Percentiles rank a stretch among this genome's conserved stretches.
Conservation (phyloP, 2,329 filamentous ascomycete species). For the Fusarium penzigii region DNA sequence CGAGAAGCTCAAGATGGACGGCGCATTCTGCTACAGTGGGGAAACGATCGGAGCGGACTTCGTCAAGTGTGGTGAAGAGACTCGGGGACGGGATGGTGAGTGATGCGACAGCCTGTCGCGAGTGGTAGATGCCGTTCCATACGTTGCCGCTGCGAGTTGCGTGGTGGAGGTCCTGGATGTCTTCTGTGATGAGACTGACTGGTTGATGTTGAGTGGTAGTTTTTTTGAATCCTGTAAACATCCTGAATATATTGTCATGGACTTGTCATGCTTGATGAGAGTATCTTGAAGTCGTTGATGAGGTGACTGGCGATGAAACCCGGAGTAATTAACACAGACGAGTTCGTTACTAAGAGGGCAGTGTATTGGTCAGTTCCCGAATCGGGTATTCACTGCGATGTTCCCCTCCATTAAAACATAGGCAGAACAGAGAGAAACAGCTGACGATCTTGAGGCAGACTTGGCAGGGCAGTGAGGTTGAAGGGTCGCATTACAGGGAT, state of each 20-base stretch:
- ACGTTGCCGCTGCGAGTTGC: conserved; percentile 1
- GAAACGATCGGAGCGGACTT: conserved; percentile 1
- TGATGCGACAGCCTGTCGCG: no score
- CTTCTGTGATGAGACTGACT: conserved; percentile 15
- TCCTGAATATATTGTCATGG: no score
- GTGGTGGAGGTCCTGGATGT: conserved; percentile 11
- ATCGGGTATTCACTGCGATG: not conserved
- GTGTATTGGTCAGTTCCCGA: not conserved
- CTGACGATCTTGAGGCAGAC: no score
- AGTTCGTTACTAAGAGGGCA: not conserved
- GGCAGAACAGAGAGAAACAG: no score
- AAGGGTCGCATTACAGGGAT: no score
- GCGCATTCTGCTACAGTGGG: conserved; percentile 42
- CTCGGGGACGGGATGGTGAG: conserved; percentile 16
- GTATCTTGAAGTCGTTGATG: no score
- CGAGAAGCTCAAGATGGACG: conserved; percentile 60
- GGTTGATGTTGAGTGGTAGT: not conserved
- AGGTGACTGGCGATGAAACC: no score
- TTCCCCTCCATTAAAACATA: no score
- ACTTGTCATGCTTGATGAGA: no score
- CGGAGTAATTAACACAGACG: not conserved
- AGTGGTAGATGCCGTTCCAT: not conserved
- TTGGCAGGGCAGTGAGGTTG: no score
- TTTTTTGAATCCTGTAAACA: not conserved
- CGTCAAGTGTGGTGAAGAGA: conserved; percentile 7